Percentiles rank a stretch among this genome's conserved stretches.
Conservation (phyloP, 2,329 filamentous ascomycete species). For the Coniochaeta ligniaria region DNA sequence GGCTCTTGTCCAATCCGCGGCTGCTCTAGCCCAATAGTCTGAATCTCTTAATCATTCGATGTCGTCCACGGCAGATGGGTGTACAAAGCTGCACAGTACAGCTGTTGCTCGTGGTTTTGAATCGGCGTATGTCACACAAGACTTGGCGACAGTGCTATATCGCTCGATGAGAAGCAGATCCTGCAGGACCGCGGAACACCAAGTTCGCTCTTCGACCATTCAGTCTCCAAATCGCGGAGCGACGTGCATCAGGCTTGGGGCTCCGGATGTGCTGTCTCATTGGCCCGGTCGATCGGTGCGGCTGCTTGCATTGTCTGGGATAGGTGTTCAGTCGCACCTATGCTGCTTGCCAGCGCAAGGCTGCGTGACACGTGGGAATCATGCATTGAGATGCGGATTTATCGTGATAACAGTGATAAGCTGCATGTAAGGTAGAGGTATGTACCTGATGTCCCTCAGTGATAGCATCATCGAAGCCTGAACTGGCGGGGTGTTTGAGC, state of each 20-base stretch:
- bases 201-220: not conserved
- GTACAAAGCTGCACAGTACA: not conserved
- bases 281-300: not conserved
- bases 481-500: not conserved
- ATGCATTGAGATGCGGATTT: not conserved
- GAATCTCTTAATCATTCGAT: not conserved
- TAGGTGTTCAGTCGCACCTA: too few relatives aligned
- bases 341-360: not conserved
- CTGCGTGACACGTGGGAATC: not conserved
- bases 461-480: not conserved
- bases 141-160: not conserved
- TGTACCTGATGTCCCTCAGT: not conserved
- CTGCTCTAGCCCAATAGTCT: not conserved
- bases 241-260: not conserved
- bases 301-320: not conserved
- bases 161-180: not conserved
- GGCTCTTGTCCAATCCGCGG: not conserved
- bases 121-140: not conserved
- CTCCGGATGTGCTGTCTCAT: not conserved
- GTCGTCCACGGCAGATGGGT: not conserved
- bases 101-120: not conserved
- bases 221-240: not conserved
- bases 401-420: not conserved
- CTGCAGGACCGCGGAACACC: not conserved
- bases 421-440: too few relatives aligned